Base-by-base conservation (phyloP, 805 yeast genomes). In the Candida nemodendra region DNA sequence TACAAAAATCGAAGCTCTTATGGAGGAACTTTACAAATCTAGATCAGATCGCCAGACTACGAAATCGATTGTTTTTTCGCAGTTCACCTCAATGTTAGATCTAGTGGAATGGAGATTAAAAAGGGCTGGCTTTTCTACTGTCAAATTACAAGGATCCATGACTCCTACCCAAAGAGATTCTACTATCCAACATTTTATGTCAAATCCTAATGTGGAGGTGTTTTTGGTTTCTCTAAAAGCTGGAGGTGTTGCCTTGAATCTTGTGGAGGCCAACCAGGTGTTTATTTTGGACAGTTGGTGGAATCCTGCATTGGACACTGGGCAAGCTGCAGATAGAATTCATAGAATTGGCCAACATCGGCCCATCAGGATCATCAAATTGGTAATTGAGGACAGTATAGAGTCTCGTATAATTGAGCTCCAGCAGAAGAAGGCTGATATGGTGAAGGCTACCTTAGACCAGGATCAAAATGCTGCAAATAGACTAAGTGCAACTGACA, bases 281-380 rank as follows among this genome's bases (percentile, higher is more conserved):
- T 93, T 93, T 51, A 72, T 93, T 30, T 71, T 93, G 70, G 99
- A 93, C 54, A 98, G 98, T 24, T 93, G 99, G 99, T 93, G 99
- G 98, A 95, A 93, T 59, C 98, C 98, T 1, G 84, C 95, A 50
- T 93, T 91, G 6, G 99, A 93, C 61, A 93, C 97, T 89, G 64
- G 64, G 2, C 99, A 93, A 61, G 83, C 95, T 34, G 96, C 95
- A 63, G 99, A 93, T 62, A 79, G 99, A 66, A 97, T 93, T 16
- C 98, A 93, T 64, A 79, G 99, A 65, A 93, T 93, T 46, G 97
- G 98, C 5, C 99, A 93, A 61, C 85, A 76, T 52, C 67, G 99
- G 48, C 99, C 99, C 0, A 96, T 93, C 8, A 76, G 87, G 45
- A 88, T 93, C 48, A 89, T 96, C 7, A 74, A 97, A 32, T 79